phyloP scores from a whole-genome alignment of 768 basidiomycete genomes.

The Cystofilobasidium capitatum region DNA sequence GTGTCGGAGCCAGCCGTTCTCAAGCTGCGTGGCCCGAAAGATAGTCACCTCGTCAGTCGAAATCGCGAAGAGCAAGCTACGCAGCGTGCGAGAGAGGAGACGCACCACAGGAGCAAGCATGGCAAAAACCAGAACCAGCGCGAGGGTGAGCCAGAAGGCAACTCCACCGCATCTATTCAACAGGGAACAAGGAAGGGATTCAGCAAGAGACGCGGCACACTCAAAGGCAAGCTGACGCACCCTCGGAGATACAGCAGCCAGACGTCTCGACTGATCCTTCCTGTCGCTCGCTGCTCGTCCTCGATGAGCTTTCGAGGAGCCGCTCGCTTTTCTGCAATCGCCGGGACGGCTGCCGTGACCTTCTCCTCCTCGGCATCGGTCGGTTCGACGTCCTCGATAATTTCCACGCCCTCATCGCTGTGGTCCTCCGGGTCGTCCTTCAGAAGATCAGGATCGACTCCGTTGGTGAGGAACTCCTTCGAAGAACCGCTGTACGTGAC shows the following conservation, averaged over 20 bases:
- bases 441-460: constrained; percentile 56
- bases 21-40: constrained; percentile 31
- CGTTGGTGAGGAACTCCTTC: constrained; percentile 58
- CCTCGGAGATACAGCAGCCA: constrained; percentile 54
- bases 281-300: constrained; percentile 59
- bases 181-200: background rate
- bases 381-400: constrained; percentile 7
- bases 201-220: background rate
- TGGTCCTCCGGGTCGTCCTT: constrained; percentile 44
- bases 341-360: background rate
- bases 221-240: background rate
- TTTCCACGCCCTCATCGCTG: background rate
- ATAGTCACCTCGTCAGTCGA: background rate
- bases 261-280: constrained; percentile 56
- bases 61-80: background rate
- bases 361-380: background rate
- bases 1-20: constrained; percentile 55
- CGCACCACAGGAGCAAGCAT: constrained; percentile 52
- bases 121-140: constrained; percentile 48
- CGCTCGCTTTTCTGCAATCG: constrained; percentile 44
- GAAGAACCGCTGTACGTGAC: constrained; percentile 57
- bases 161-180: constrained; percentile 3
- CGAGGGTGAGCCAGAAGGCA: constrained; percentile 50
- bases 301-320: constrained; percentile 72
- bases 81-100: background rate